These are phyloP conservation scores for Cercospora citrullina DNA, from an alignment of 2,329 filamentous ascomycete genomes.

Conservation along the genomic window DNA sequence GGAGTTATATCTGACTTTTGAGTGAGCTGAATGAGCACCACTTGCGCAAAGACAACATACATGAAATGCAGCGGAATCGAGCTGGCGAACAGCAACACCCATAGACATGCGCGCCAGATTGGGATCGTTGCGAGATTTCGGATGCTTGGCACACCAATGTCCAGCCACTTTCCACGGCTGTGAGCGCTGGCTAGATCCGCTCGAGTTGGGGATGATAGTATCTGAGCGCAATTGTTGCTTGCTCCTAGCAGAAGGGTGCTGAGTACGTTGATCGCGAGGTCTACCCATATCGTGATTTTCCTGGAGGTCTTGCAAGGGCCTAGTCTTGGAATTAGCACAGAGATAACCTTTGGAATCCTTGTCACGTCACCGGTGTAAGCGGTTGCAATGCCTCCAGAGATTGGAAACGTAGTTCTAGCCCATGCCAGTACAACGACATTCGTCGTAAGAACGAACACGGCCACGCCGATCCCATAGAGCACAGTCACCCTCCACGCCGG, in stretches of 20 bases:
- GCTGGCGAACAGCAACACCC: neutral
- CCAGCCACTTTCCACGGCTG: neutral
- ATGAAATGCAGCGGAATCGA: neutral
- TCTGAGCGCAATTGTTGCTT: neutral
- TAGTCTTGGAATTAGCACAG: no score
- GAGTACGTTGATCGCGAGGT: neutral
- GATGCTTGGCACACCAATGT: neutral
- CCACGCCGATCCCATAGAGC: no score
- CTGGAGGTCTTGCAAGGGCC: neutral
- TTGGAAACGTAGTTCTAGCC: no score
- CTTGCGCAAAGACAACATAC: neutral
- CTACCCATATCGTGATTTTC: neutral
- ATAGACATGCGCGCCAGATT: neutral
- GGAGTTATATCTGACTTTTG: neutral
- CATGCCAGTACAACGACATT: no score
- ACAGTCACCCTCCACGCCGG: no score
- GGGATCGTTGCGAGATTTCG: neutral
- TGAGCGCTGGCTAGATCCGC: neutral
- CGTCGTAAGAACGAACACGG: no score
- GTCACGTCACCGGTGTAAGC: no score
- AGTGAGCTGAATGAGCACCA: neutral
- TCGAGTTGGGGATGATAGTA: neutral
- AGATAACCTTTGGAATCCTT: no score
- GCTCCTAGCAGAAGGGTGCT: neutral
- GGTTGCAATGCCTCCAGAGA: no score